phyloP scores from a whole-genome alignment of 768 basidiomycete species.

The Harrya chromipes region DNA sequence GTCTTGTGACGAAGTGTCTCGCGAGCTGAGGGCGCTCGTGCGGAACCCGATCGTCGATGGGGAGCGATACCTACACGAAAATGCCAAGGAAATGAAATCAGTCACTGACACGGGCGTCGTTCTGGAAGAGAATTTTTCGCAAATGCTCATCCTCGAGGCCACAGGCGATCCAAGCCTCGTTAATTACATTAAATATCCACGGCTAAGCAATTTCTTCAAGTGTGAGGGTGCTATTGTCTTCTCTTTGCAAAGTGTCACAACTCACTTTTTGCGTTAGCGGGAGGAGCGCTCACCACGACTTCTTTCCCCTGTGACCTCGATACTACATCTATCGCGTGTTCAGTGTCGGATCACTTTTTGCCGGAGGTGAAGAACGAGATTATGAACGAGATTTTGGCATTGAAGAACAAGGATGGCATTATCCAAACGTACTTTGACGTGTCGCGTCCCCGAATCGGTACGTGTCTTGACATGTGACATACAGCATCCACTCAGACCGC shows the following conservation, averaged over 20 bases:
- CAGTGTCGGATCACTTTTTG: conserved; percentile 11
- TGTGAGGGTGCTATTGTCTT: conserved; percentile 1
- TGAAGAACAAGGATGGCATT: conserved; percentile 20
- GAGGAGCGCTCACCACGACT: conserved; percentile 6
- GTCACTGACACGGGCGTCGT: conserved; percentile 9
- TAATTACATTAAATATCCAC: conserved; percentile 16
- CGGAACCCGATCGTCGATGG: conserved; percentile 16
- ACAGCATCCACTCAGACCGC: not conserved
- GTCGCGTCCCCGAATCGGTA: conserved; percentile 21
- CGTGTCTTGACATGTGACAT: not conserved
- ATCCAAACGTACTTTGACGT: conserved; percentile 20
- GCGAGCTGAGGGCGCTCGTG: conserved; percentile 12
- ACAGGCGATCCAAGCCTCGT: conserved; percentile 18
- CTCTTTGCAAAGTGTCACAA: not conserved
- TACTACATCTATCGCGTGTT: conserved; percentile 20
- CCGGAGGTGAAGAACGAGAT: conserved; percentile 18
- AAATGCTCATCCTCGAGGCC: conserved; percentile 21
- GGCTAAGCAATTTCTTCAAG: conserved; percentile 21
- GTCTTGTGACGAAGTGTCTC: conserved; percentile 14
- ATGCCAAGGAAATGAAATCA: conserved; percentile 18
- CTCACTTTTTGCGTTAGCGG: conserved; percentile 8
- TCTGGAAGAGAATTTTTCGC: conserved; percentile 19
- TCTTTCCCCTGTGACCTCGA: conserved; percentile 19
- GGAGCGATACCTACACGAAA: conserved; percentile 8
- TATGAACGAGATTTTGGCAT: conserved; percentile 18